These are phyloP conservation scores for Psilocybe cyanescens DNA, from an alignment of 768 basidiomycete genomes.

Conservation along the genomic window DNA sequence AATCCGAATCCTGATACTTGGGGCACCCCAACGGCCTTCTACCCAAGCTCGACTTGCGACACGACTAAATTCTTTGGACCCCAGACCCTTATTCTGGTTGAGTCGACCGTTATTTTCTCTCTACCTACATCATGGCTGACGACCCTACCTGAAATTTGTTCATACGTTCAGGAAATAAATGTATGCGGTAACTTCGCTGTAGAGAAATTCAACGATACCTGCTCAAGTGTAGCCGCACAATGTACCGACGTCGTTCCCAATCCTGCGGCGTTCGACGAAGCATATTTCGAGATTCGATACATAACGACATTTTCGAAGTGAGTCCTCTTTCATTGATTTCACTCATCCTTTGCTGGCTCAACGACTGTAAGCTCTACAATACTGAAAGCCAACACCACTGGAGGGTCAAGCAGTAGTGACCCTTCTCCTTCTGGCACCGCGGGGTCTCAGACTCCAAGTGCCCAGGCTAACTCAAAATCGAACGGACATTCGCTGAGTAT, in stretches of 20 bases:
- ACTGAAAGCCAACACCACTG: too few species aligned
- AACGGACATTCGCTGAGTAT: too few species aligned
- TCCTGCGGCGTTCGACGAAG: conserved; percentile 2
- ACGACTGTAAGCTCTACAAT: too few species aligned
- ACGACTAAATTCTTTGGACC: not conserved
- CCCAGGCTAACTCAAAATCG: too few species aligned
- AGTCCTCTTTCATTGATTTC: not conserved
- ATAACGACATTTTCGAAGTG: conserved; percentile 12
- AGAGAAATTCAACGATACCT: conserved; percentile 2
- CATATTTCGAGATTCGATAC: conserved; percentile 14
- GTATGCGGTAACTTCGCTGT: conserved; percentile 14
- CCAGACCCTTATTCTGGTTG: not conserved
- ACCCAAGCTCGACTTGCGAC: not conserved
- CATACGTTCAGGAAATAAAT: conserved; percentile 6
- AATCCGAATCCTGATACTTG: not conserved
- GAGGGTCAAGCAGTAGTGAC: too few species aligned
- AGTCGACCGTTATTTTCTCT: not conserved
- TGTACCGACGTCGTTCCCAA: conserved; percentile 9
- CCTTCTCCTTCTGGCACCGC: too few species aligned
- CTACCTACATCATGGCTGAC: too few species aligned
- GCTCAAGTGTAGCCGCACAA: conserved; percentile 9
- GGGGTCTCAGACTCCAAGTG: too few species aligned
- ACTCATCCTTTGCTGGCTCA: too few species aligned
- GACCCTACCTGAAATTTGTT: too few species aligned
- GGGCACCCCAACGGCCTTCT: conserved; percentile 2